Conservation (phyloP, 2,329 filamentous ascomycete genomes). For the Purpureocillium takamizusanense region DNA sequence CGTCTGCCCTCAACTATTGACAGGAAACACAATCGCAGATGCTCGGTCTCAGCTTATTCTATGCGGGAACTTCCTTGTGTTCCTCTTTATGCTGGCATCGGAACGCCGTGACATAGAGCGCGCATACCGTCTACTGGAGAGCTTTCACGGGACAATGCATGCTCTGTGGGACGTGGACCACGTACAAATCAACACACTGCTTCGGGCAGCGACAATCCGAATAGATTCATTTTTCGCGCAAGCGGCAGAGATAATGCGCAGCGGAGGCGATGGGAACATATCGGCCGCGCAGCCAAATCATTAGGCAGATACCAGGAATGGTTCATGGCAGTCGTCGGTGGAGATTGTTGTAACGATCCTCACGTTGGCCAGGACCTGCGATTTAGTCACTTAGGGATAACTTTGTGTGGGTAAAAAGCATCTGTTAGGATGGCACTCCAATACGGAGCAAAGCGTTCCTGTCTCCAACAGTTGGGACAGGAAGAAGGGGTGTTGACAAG, state of each 20-base stretch:
- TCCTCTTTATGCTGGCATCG: slow-evolving; percentile 34
- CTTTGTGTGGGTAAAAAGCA: too few species aligned
- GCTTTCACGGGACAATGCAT: slow-evolving; percentile 27
- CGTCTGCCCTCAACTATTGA: neutral
- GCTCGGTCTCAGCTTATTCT: slow-evolving; percentile 34
- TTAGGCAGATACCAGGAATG: too few species aligned
- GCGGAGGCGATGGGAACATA: slow-evolving; percentile 29
- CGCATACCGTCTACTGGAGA: slow-evolving; percentile 25
- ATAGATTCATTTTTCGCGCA: slow-evolving; percentile 31
- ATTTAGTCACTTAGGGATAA: too few species aligned
- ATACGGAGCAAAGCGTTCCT: too few species aligned
- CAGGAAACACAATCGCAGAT: slow-evolving; percentile 9
- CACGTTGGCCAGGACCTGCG: too few species aligned
- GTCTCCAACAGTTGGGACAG: too few species aligned
- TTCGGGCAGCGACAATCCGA: slow-evolving; percentile 26
- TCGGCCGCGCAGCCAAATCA: slow-evolving; percentile 36
- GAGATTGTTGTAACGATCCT: too few species aligned
- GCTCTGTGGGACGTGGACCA: slow-evolving; percentile 21
- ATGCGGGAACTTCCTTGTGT: slow-evolving; percentile 38
- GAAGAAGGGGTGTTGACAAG: too few species aligned
- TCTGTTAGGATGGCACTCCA: too few species aligned
- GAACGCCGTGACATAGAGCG: slow-evolving; percentile 21
- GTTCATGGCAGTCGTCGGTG: too few species aligned
- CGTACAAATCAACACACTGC: slow-evolving; percentile 18
- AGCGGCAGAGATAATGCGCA: slow-evolving; percentile 17